These are phyloP conservation scores for Mycogone perniciosa DNA, from an alignment of 2,329 filamentous ascomycete genomes.

Conservation along the genomic window DNA sequence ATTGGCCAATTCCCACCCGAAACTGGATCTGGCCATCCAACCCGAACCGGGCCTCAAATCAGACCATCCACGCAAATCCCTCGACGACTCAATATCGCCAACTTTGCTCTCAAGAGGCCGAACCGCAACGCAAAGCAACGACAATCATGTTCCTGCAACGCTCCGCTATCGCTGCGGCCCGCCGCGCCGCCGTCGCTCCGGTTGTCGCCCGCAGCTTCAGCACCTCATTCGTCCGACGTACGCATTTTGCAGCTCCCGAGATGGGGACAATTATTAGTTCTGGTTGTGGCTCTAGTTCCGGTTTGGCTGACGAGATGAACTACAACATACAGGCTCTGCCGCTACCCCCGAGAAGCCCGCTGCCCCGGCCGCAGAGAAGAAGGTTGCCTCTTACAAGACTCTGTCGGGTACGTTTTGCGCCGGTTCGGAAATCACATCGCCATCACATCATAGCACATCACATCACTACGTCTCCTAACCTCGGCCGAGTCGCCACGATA, in stretches of 20 bases:
- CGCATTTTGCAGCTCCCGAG: slow-evolving; percentile 18
- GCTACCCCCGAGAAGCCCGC: slow-evolving; percentile 31
- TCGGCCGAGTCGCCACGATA: too few species aligned
- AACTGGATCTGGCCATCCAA: slow-evolving; percentile 29
- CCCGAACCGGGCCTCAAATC: slow-evolving; percentile 29
- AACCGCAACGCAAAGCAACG: slow-evolving; percentile 14
- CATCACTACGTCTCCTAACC: too few species aligned
- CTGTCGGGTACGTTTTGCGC: slow-evolving; percentile 38
- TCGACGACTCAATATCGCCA: slow-evolving; percentile 27
- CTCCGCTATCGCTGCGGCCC: slow-evolving; percentile 53
- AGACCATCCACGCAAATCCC: slow-evolving; percentile 44
- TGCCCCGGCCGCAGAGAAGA: slow-evolving; percentile 34
- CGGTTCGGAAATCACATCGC: slow-evolving; percentile 13
- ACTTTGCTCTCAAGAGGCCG: background rate
- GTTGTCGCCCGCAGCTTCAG: slow-evolving; percentile 53
- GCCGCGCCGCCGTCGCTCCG: slow-evolving; percentile 50
- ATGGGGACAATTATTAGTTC: background rate
- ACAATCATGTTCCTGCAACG: slow-evolving; percentile 58
- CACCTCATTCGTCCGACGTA: slow-evolving; percentile 53
- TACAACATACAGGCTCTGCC: slow-evolving; percentile 7
- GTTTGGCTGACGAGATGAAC: slow-evolving; percentile 29
- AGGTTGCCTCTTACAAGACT: slow-evolving; percentile 40
- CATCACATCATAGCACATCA: too few species aligned
- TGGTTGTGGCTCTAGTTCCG: slow-evolving; percentile 17
- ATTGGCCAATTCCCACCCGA: slow-evolving; percentile 32